Base-by-base conservation (phyloP, 1,284 basidiomycete species). In the Taiwanofungus camphoratus region DNA sequence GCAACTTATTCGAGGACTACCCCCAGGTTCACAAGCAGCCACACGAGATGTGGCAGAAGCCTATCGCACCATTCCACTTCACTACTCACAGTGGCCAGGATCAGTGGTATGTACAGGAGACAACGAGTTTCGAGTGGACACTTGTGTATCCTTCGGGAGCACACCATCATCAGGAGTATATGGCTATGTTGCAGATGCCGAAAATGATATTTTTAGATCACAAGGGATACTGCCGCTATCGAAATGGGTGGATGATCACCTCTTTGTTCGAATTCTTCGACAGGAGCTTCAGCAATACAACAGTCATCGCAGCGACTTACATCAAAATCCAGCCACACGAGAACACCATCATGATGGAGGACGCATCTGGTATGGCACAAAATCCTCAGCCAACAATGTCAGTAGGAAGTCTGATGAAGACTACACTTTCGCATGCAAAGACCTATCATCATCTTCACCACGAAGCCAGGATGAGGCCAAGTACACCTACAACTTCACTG, bases 321-420 rank as follows among this genome's bases (percentile, higher is more conserved):
- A 32, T 8, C 21, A 9, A n/a, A 38, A 37, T 30, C 21, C 22
- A 4, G 30, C 29, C 31, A 30, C 18, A 15, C n/a, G 26, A 42
- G 42, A 50, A 3, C 12, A 9, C 1, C 41, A 54, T 15, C 61
- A 64, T 1, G 19, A 44, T 1, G 51, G 63, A 0, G 58, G 64
- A 0, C 36, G 62, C 0, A 40, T 65, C 0, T 68, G 63, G 62
- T 69, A 52, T 37, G 30, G 50, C 4, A 65, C 65, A n/a, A 31
- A 41, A 18, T 11, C 1, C 0, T 42, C 47, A 0, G 45, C 31
- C 3, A 46, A 53, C 24, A 44, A 45, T 1, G 33, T 44, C 3
- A 5, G 43, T 3, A 46, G 53, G 20, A 46, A 57, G 23, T 56
- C 53, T 39, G 51, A 48, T 12, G 57, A 60, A 31, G 49, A 55